phyloP scores from a whole-genome alignment of 345 rosid genomes.

The Zanthoxylum bungeanum region DNA sequence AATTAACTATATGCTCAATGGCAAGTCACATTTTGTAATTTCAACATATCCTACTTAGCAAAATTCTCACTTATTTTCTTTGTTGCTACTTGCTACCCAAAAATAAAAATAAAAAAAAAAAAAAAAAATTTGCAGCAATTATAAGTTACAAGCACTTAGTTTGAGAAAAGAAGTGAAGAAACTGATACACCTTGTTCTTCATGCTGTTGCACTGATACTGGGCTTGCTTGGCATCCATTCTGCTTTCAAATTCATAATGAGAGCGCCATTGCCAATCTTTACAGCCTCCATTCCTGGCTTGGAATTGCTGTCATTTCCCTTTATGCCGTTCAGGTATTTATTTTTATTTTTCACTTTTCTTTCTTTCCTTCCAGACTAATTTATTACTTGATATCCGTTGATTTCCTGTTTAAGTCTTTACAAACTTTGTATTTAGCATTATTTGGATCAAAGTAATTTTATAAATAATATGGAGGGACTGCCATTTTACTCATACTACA shows the following conservation, averaged over 20 bases:
- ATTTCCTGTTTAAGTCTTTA: no score
- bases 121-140: slow-evolving; percentile 49
- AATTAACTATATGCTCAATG: background rate
- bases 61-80: background rate
- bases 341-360: no score
- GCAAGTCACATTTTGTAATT: background rate
- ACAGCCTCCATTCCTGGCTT: slow-evolving; percentile 96
- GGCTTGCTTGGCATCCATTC: slow-evolving; percentile 71
- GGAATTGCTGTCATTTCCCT: slow-evolving; percentile 74
- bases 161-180: slow-evolving; percentile 75
- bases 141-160: slow-evolving; percentile 70
- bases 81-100: no score
- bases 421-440: no score
- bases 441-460: no score
- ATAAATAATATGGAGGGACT: no score
- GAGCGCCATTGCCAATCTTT: slow-evolving; percentile 70
- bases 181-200: slow-evolving; percentile 70
- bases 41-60: background rate
- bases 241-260: slow-evolving; percentile 93
- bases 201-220: slow-evolving; percentile 74
- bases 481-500: no score
- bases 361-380: background rate
- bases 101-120: no score
- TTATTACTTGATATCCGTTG: no score
- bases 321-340: slow-evolving; percentile 85